Conservation (phyloP, 257 asterid genomes). For the Fraxinus excelsior region DNA sequence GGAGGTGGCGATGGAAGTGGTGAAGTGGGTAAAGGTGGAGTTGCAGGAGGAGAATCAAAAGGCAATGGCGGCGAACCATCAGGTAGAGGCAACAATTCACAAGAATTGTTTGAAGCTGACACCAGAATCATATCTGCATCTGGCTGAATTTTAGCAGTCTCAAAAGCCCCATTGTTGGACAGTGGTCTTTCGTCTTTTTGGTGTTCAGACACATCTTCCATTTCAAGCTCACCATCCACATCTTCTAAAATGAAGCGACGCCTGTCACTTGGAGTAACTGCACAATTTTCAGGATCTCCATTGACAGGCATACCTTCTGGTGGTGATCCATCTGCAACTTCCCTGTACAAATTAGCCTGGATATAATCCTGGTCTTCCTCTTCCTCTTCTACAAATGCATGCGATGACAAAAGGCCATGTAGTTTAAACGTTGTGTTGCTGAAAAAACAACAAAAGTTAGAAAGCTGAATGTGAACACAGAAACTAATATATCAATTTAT, state of each 20-base stretch:
- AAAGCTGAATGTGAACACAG: not conserved
- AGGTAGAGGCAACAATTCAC: conserved; percentile 60
- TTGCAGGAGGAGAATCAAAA: conserved; percentile 71
- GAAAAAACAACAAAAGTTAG: conserved; percentile 15
- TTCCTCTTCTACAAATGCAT: conserved; percentile 44
- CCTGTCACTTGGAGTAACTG: conserved; percentile 72
- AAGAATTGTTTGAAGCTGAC: conserved; percentile 39
- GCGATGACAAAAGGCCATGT: conserved; percentile 45
- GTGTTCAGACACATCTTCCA: conserved; percentile 95
- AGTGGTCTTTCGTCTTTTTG: conserved; percentile 60
- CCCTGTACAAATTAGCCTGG: conserved; percentile 43
- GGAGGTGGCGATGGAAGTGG: conserved; percentile 52
- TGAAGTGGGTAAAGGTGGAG: conserved; percentile 89
- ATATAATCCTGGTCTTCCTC: conserved; percentile 66
- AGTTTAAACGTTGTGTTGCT: conserved; percentile 54
- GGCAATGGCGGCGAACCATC: conserved; percentile 95
- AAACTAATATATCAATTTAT: not conserved
- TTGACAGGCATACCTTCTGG: conserved; percentile 47
- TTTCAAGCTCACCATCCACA: conserved; percentile 98
- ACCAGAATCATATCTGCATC: conserved; percentile 33
- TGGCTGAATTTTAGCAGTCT: conserved; percentile 27
- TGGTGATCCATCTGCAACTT: conserved; percentile 45
- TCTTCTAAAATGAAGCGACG: conserved; percentile 85
- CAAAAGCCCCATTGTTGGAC: conserved; percentile 30
- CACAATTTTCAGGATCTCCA: conserved; percentile 56